These are phyloP conservation scores for Colletotrichum navitas DNA, from an alignment of 2,329 filamentous ascomycete genomes.

Conservation along the genomic window DNA sequence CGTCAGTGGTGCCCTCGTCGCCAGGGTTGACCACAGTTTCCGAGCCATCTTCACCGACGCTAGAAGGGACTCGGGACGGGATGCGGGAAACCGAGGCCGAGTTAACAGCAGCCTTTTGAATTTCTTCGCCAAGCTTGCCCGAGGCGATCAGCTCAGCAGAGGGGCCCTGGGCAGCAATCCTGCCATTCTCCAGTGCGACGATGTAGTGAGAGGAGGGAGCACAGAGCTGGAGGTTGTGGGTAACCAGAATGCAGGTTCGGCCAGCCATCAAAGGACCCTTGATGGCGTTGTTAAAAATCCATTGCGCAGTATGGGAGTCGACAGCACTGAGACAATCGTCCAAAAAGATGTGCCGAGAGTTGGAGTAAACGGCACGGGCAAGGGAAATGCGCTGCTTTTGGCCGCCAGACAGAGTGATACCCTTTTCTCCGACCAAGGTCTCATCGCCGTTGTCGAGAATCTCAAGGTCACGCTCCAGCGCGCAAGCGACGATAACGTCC, in stretches of 20 bases:
- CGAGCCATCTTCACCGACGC: slow-evolving; percentile 73
- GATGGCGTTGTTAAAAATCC: slow-evolving; percentile 96
- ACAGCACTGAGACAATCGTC: slow-evolving; percentile 98
- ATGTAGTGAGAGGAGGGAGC: slow-evolving; percentile 84
- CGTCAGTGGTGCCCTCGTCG: slow-evolving; percentile 61
- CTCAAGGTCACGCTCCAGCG: slow-evolving; percentile 88
- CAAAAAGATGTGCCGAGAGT: slow-evolving; percentile 88
- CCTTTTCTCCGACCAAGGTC: slow-evolving; percentile 96
- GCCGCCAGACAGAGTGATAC: slow-evolving; percentile 94
- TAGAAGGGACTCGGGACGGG: slow-evolving; percentile 83
- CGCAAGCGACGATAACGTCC: slow-evolving; percentile 90
- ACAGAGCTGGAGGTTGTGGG: slow-evolving; percentile 93
- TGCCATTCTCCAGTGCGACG: slow-evolving; percentile 89
- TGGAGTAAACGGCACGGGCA: slow-evolving; percentile 96
- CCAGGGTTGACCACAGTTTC: slow-evolving; percentile 69
- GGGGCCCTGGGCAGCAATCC: slow-evolving; percentile 80
- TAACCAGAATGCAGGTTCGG: slow-evolving; percentile 94
- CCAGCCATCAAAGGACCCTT: slow-evolving; percentile 88
- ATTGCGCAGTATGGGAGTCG: slow-evolving; percentile 96
- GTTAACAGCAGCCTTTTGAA: slow-evolving; percentile 77
- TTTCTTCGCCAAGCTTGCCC: slow-evolving; percentile 90
- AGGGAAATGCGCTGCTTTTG: slow-evolving; percentile 98
- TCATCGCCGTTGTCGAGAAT: slow-evolving; percentile 94
- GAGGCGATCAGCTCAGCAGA: slow-evolving; percentile 83
- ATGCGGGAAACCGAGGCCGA: slow-evolving; percentile 79